Base-by-base conservation (phyloP, 306 rosid species). In the Vicia villosa region DNA sequence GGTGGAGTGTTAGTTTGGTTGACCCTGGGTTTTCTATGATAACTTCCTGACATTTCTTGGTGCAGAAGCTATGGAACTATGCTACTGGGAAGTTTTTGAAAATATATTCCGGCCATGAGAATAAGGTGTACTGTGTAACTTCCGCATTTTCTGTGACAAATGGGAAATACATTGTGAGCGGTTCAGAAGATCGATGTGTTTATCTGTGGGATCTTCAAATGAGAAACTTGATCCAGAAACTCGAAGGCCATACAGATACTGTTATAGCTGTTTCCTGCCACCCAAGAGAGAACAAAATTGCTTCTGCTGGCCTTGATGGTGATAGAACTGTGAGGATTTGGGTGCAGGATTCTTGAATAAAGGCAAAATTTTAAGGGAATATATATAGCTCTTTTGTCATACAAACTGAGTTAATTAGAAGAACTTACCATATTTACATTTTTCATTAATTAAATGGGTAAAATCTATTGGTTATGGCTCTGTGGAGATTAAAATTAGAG, bases 1-100 rank as follows among this genome's bases (percentile, higher is more conserved):
- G 2, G 30, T n/a, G 37, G n/a, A 5, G 16, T 26, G 8, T 65
- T 40, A 28, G 70, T 62, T 65, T 19, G 34, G 47, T 59, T 38
- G 40, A 60, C 26, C 64, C 58, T 15, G 26, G 56, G 36, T 49
- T 46, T 66, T 38, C 16, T 69, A 63, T 57, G 54, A 63, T 17
- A 40, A 30, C 57, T 45, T 10, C 74, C 52, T 57, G 21, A 42
- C 42, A 58, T 68, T 71, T 74, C 22, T 78, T 75, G 67, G 47
- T 81, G 91, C 88, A 94, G 97, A 90, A 83, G 89, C 86, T 90
- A 68, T 94, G 92, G 90, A 90, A 94, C 84, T 87, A 88, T 82
- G 69, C 88, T 0, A 11, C 86, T 3, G 95, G 92, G 68, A 90
- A 77, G 83, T 88, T 71, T 56, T 60, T 84, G 72, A 94, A 90